phyloP scores from a whole-genome alignment of 2,329 filamentous ascomycete genomes.

The Botrytis hyacinthi region DNA sequence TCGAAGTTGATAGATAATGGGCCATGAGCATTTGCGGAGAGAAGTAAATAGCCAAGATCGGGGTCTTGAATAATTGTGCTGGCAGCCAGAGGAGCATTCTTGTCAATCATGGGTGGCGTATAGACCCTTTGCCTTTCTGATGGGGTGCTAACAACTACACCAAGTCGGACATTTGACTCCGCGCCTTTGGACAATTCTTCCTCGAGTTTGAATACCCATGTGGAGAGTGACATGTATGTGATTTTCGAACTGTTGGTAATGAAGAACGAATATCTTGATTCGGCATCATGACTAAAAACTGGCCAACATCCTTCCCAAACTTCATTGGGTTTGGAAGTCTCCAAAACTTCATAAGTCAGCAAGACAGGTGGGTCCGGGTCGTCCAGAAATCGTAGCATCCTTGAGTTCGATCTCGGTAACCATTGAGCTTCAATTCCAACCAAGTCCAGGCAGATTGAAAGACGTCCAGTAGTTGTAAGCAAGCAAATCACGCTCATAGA shows the following conservation, averaged over 20 bases:
- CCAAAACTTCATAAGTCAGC: constrained; percentile 61
- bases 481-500: constrained; percentile 60
- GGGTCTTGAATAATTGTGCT: constrained; percentile 56
- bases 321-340: constrained; percentile 56
- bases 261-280: constrained; percentile 62
- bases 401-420: constrained; percentile 56
- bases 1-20: constrained; percentile 61
- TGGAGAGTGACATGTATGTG: constrained; percentile 57
- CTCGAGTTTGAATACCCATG: constrained; percentile 64
- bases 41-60: constrained; percentile 61
- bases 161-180: constrained; percentile 40
- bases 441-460: constrained; percentile 60
- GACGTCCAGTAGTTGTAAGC: constrained; percentile 58
- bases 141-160: not conserved
- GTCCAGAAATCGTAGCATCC: constrained; percentile 42
- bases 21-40: constrained; percentile 58
- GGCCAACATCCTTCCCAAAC: constrained; percentile 59
- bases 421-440: constrained; percentile 65
- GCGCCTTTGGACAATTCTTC: constrained; percentile 57
- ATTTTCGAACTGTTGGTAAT: constrained; percentile 61
- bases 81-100: constrained; percentile 50
- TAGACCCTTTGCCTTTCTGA: constrained; percentile 53
- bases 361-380: constrained; percentile 48
- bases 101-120: constrained; percentile 49
- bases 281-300: constrained; percentile 59